Conservation (phyloP, 179 eudicot genomes). For the Spinacia oleracea region DNA sequence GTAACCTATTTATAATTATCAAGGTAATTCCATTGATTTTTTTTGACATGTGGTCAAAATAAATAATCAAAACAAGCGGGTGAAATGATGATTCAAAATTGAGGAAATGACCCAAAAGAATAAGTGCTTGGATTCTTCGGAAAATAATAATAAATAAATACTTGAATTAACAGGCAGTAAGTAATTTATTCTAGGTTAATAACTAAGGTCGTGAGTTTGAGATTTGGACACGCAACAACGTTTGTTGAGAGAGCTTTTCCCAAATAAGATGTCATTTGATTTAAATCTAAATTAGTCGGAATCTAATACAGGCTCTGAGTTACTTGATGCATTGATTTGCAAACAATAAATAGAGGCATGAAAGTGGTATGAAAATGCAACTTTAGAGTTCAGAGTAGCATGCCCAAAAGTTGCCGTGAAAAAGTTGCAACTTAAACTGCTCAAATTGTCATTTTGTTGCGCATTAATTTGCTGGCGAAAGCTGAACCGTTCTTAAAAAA, state of each 20-base stretch:
- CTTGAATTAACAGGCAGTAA: too few species aligned
- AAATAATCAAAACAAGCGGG: neutral
- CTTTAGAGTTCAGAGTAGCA: conserved; percentile 12
- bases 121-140: too few species aligned
- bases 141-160: too few species aligned
- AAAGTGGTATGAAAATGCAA: neutral
- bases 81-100: neutral
- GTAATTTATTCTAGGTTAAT: too few species aligned
- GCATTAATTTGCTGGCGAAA: conserved; percentile 28
- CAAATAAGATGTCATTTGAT: too few species aligned
- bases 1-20: neutral
- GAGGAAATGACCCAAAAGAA: neutral
- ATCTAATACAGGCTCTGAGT: too few species aligned
- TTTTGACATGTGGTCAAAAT: neutral
- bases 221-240: too few species aligned
- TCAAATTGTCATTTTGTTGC: conserved; percentile 17
- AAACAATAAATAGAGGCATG: too few species aligned
- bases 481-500: conserved; percentile 27
- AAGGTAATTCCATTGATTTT: neutral
- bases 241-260: too few species aligned
- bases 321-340: too few species aligned
- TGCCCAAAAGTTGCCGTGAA: neutral
- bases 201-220: too few species aligned
- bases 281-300: too few species aligned
- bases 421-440: neutral